These are phyloP conservation scores for Amanita rimosa DNA, from an alignment of 768 basidiomycete genomes.

Conservation along the genomic window DNA sequence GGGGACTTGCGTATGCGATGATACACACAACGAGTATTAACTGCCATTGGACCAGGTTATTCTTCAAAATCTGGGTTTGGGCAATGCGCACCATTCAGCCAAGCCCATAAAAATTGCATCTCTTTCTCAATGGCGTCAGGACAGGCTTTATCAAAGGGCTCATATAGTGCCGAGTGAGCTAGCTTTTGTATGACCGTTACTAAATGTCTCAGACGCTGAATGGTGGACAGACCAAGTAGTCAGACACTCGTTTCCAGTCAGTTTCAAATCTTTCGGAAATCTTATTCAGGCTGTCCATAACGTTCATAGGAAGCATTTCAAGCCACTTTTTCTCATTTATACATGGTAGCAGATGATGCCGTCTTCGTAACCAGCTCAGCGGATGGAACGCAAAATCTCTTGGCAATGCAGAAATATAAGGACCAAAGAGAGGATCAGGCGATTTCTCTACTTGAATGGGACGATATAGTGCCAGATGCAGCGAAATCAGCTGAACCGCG, in stretches of 20 bases:
- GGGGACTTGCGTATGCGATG: slow-evolving; percentile 39
- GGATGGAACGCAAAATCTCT: slow-evolving; percentile 68
- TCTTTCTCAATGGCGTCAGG: slow-evolving; percentile 13
- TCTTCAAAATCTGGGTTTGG: slow-evolving; percentile 1
- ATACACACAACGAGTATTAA: slow-evolving; percentile 89
- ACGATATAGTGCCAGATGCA: slow-evolving; percentile 68
- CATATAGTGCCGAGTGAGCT: slow-evolving; percentile 8
- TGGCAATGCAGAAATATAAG: slow-evolving; percentile 76
- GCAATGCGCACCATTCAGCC: slow-evolving; percentile 66
- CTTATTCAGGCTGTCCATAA: slow-evolving; percentile 26
- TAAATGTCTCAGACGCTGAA: neutral
- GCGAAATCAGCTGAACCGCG: slow-evolving; percentile 65
- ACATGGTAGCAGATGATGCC: slow-evolving; percentile 9
- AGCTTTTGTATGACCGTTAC: slow-evolving; percentile 9
- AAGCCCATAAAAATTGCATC: slow-evolving; percentile 71
- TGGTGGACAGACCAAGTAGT: slow-evolving; percentile 40
- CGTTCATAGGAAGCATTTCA: slow-evolving; percentile 35
- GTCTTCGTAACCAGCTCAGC: slow-evolving; percentile 54
- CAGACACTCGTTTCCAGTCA: slow-evolving; percentile 46
- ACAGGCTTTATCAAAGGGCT: slow-evolving; percentile 3
- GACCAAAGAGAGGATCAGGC: slow-evolving; percentile 47
- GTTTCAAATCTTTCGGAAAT: slow-evolving; percentile 36
- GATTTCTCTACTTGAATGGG: slow-evolving; percentile 33
- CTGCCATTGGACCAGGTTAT: slow-evolving; percentile 25
- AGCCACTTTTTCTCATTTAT: slow-evolving; percentile 22